Percentiles rank a stretch among this genome's conserved stretches.
phyloP scores from a whole-genome alignment of 148 eudicot genomes.

The Spergularia marina region DNA sequence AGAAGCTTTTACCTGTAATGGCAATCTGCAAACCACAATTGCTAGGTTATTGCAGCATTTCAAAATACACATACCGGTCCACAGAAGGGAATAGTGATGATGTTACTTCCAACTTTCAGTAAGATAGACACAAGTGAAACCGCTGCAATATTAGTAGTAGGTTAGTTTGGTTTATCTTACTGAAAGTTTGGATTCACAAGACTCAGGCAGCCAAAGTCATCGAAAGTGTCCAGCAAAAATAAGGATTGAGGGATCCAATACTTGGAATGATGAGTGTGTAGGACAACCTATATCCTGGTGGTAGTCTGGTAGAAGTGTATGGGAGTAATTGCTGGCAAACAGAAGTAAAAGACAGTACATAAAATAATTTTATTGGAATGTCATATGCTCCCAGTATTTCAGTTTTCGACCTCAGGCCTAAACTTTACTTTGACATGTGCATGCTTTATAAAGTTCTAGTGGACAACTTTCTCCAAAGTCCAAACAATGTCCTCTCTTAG shows the following conservation, averaged over 20 bases:
- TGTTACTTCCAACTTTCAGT: neutral
- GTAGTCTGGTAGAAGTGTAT: neutral
- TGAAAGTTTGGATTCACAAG: neutral
- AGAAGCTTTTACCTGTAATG: conserved; percentile 90
- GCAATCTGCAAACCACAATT: conserved; percentile 65
- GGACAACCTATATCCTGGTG: neutral
- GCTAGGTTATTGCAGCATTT: neutral
- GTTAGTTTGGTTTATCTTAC: neutral
- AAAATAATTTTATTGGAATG: neutral
- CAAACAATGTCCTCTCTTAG: neutral
- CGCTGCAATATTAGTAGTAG: neutral
- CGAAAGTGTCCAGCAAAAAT: too few species aligned
- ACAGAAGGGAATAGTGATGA: neutral
- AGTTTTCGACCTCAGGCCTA: neutral
- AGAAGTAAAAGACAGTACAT: neutral
- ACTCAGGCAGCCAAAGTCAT: neutral
- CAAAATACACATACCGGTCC: neutral
- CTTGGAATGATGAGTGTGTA: neutral
- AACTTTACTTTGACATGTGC: neutral
- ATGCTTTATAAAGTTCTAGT: neutral
- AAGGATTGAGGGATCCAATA: neutral
- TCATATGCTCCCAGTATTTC: neutral
- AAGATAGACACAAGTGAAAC: neutral
- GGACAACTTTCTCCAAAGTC: neutral
- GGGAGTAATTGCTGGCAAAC: neutral